Evolutionary conservation across 2,329 filamentous ascomycete genomes (phyloP).

Genomic region (Hypoxylon sp.): DNA sequence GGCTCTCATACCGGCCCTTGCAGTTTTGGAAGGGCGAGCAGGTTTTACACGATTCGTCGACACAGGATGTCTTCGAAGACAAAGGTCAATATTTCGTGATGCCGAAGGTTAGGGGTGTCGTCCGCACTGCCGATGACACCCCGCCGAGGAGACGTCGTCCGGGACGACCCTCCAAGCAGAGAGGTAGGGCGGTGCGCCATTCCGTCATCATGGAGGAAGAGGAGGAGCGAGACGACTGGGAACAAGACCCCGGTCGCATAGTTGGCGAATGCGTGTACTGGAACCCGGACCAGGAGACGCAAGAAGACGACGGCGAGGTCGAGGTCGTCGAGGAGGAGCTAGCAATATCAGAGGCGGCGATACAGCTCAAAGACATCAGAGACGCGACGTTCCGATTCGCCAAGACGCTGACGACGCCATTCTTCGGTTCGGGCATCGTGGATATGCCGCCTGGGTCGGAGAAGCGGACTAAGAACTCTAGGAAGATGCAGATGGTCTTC

Average conservation of each 20-base stretch:
- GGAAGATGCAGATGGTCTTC: constrained; percentile 98
- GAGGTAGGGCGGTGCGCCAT: constrained; percentile 14
- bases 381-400: constrained; percentile 86
- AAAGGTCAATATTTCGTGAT: constrained; percentile 69
- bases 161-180: constrained; percentile 49
- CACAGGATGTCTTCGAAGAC: constrained; percentile 63
- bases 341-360: constrained; percentile 69
- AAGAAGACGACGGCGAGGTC: constrained; percentile 69
- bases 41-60: constrained; percentile 76
- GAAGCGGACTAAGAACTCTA: constrained; percentile 91
- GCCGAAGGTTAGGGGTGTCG: constrained; percentile 81
- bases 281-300: constrained; percentile 69
- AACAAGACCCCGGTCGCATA: constrained; percentile 75
- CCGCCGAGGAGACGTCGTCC: constrained; percentile 47
- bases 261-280: constrained; percentile 75
- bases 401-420: constrained; percentile 86
- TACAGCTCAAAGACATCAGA: constrained; percentile 71
- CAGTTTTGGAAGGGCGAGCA: constrained; percentile 90
- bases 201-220: constrained; percentile 63
- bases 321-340: constrained; percentile 69
- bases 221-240: constrained; percentile 77
- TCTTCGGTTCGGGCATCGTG: constrained; percentile 91
- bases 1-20: constrained; percentile 82
- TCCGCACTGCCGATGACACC: constrained; percentile 76
- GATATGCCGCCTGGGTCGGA: constrained; percentile 86